Evolutionary conservation across 208 protist species (phyloP).

Genomic region (Acanthamoeba healyi): DNA sequence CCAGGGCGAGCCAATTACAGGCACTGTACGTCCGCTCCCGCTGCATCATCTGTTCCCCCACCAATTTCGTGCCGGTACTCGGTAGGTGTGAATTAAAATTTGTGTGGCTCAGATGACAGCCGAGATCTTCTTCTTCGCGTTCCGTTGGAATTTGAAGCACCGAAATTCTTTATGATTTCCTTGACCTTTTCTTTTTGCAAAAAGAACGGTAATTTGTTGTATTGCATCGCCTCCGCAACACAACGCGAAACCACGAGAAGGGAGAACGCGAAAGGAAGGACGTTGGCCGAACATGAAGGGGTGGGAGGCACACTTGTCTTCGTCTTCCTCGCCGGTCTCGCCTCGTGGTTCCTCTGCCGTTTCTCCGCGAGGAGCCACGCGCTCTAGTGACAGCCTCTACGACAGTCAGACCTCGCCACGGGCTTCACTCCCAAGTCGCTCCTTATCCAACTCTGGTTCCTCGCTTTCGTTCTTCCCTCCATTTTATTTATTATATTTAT

Average conservation of each 20-base stretch:
- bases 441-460: background rate
- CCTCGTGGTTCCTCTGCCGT: background rate
- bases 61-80: no score
- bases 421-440: background rate
- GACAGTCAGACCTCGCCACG: background rate
- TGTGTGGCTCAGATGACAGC: background rate
- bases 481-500: background rate
- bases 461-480: background rate
- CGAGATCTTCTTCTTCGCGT: background rate
- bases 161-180: background rate
- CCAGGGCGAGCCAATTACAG: background rate
- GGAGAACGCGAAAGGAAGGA: background rate
- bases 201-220: background rate
- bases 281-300: background rate
- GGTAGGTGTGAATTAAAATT: background rate
- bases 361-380: background rate
- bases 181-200: background rate
- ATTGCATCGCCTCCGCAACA: background rate
- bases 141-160: no score
- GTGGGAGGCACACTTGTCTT: background rate
- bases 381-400: background rate
- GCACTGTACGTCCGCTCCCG: background rate
- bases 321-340: background rate
- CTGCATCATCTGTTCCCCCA: background rate
- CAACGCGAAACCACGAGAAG: background rate